phyloP scores from a whole-genome alignment of 1,284 basidiomycete species.

The Ceratobasidium sp. region DNA sequence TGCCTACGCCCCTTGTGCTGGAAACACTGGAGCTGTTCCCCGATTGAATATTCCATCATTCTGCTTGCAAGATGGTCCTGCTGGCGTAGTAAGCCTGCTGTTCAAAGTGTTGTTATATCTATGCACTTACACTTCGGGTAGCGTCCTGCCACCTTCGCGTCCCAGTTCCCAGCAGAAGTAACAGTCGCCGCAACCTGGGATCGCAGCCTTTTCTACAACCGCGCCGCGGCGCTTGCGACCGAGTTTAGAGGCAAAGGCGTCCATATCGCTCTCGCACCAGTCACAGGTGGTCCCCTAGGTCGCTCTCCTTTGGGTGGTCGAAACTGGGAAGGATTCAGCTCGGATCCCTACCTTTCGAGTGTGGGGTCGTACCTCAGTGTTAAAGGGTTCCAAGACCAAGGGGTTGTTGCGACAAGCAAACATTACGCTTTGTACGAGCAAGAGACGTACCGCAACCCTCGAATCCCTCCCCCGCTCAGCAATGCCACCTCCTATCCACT shows the following conservation, averaged over 20 bases:
- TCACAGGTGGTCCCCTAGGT: constrained; percentile 61
- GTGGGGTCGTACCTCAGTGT: constrained; percentile 58
- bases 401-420: constrained; percentile 62
- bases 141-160: constrained; percentile 22
- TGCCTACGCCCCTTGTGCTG: constrained; percentile 50
- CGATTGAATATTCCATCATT: constrained; percentile 68
- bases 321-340: constrained; percentile 62
- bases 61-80: constrained; percentile 74
- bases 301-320: constrained; percentile 59
- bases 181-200: constrained; percentile 53
- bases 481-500: neutral
- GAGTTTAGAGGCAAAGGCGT: constrained; percentile 87
- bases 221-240: constrained; percentile 77
- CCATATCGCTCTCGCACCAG: constrained; percentile 64
- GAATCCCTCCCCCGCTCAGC: neutral
- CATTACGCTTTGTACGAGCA: constrained; percentile 53
- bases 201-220: constrained; percentile 71
- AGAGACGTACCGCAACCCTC: constrained; percentile 43
- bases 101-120: neutral
- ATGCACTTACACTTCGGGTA: neutral
- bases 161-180: constrained; percentile 33
- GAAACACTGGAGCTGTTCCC: constrained; percentile 53
- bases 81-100: constrained; percentile 59
- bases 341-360: constrained; percentile 59
- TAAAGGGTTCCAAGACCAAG: constrained; percentile 60